phyloP scores from a whole-genome alignment of 768 basidiomycete genomes.

The Amanita brunnescens region DNA sequence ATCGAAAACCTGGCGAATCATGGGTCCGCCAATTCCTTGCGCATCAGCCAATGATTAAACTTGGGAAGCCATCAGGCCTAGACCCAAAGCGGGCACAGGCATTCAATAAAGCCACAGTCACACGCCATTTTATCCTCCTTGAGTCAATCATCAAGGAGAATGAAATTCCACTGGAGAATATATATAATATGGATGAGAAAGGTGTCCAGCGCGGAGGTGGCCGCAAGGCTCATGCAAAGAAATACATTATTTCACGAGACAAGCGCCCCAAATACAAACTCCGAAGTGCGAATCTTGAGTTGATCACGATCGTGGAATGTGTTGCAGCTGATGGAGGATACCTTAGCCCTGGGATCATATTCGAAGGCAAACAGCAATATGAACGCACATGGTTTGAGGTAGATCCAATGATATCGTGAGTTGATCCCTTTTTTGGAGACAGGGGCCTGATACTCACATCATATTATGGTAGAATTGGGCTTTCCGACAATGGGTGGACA shows the following conservation, averaged over 20 bases:
- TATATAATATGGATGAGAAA: slow-evolving; percentile 25
- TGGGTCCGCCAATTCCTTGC: no score
- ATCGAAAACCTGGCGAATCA: no score
- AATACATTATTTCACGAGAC: neutral
- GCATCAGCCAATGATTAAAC: no score
- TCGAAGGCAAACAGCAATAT: neutral
- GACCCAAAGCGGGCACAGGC: neutral
- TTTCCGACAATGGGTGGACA: neutral
- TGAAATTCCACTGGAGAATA: slow-evolving; percentile 16
- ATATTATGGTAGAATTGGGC: neutral
- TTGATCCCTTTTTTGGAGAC: slow-evolving; percentile 14
- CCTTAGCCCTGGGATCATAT: neutral
- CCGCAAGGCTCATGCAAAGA: slow-evolving; percentile 17
- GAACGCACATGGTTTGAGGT: neutral
- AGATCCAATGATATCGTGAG: neutral
- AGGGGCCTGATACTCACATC: no score
- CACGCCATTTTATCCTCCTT: slow-evolving; percentile 11
- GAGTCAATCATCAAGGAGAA: slow-evolving; percentile 11
- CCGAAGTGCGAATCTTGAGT: neutral
- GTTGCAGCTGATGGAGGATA: neutral
- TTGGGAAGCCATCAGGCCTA: no score
- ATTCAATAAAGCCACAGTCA: slow-evolving; percentile 7
- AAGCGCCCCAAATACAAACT: neutral
- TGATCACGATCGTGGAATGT: neutral
- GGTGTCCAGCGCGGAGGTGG: slow-evolving; percentile 13